These are phyloP conservation scores for Mortierella claussenii DNA, from an alignment of 192 early-diverging fungal species.

Conservation along the genomic window DNA sequence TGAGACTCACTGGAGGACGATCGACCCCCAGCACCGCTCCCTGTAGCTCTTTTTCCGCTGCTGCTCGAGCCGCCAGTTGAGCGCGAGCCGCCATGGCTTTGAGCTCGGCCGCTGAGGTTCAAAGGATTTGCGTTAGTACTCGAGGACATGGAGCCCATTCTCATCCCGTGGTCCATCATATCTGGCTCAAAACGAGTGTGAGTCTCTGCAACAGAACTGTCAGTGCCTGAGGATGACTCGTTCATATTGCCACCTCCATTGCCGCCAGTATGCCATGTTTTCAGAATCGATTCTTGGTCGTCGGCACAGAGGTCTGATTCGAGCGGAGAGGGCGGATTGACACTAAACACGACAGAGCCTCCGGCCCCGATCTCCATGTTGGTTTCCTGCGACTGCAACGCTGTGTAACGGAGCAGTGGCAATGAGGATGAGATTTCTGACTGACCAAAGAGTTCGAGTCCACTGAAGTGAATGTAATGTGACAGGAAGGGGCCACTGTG, in stretches of 20 bases:
- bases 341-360: slow-evolving; percentile 32
- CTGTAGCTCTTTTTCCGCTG: background rate
- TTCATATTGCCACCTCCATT: background rate
- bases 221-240: too few species aligned
- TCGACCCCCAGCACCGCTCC: slow-evolving; percentile 6
- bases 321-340: slow-evolving; percentile 30
- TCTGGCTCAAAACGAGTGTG: slow-evolving; percentile 6
- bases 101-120: background rate
- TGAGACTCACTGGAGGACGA: slow-evolving; percentile 9
- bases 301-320: slow-evolving; percentile 24
- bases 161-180: slow-evolving; percentile 11
- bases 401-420: too few species aligned
- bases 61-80: background rate
- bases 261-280: slow-evolving; percentile 20
- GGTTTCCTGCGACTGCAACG: slow-evolving; percentile 2
- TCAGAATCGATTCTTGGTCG: slow-evolving; percentile 30
- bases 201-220: too few species aligned
- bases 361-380: slow-evolving; percentile 19
- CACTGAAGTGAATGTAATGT: background rate
- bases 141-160: too few species aligned
- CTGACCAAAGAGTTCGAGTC: too few species aligned
- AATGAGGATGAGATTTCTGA: too few species aligned
- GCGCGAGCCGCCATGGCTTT: too few species aligned
- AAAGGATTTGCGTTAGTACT: background rate
- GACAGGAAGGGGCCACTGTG: background rate